Conservation (phyloP, 2,329 filamentous ascomycete species). For the Aureobasidium musti region DNA sequence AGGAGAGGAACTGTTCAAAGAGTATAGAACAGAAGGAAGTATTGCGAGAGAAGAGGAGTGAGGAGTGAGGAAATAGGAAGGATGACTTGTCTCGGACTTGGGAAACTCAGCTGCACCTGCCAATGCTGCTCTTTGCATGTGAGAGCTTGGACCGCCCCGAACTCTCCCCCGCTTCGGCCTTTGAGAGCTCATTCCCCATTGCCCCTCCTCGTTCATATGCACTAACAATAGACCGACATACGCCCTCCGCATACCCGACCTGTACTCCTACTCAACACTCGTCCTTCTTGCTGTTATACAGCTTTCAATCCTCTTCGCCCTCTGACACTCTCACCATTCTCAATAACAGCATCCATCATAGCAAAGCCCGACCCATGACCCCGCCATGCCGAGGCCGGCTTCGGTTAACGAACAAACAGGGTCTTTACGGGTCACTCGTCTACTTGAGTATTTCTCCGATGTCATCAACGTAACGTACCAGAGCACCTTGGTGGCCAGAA, state of each 20-base stretch:
- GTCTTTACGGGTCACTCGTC: slow-evolving; percentile 5
- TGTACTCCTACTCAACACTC: slow-evolving; percentile 10
- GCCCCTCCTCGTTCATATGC: neutral
- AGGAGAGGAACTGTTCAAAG: neutral
- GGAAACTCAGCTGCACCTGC: slow-evolving; percentile 7
- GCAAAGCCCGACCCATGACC: neutral
- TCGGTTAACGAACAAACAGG: slow-evolving; percentile 2
- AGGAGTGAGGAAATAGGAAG: slow-evolving; percentile 12
- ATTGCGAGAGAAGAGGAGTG: neutral
- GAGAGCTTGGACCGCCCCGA: slow-evolving; percentile 7
- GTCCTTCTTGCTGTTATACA: neutral
- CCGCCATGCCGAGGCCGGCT: slow-evolving; percentile 20
- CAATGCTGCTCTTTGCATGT: slow-evolving; percentile 14
- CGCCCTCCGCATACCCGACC: slow-evolving; percentile 14
- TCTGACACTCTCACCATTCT: neutral
- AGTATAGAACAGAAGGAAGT: neutral
- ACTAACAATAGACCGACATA: neutral
- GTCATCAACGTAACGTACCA: slow-evolving; percentile 2
- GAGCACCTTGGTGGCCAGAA: neutral
- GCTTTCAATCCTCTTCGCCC: neutral
- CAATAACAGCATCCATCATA: neutral
- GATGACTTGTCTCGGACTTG: slow-evolving; percentile 1
- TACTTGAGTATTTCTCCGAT: too few relatives aligned
- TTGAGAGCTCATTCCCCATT: neutral
- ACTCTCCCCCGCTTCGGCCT: neutral